These are phyloP conservation scores for Lineolata rhizophorae DNA, from an alignment of 495 filamentous ascomycete species.

Conservation along the genomic window DNA sequence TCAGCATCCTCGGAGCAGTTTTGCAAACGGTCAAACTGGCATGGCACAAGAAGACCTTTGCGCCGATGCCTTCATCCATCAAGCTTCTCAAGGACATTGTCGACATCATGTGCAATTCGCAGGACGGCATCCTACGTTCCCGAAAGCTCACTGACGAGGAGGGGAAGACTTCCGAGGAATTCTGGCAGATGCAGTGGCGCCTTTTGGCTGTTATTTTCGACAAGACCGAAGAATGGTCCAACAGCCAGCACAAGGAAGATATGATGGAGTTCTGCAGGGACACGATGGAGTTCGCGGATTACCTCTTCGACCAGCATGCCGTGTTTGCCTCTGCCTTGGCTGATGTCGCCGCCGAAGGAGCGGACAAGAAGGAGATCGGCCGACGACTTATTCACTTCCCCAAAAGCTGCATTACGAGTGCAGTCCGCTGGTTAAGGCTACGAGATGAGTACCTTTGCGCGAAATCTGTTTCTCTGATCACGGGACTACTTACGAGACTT, in stretches of 20 bases:
- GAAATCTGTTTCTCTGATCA: slow-evolving; percentile 43
- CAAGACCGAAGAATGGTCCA: slow-evolving; percentile 58
- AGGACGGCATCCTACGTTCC: slow-evolving; percentile 56
- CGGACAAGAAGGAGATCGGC: slow-evolving; percentile 13
- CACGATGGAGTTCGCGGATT: slow-evolving; percentile 78
- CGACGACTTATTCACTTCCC: slow-evolving; percentile 34
- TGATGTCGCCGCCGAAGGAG: slow-evolving; percentile 14
- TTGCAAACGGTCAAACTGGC: slow-evolving; percentile 38
- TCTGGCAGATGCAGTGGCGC: slow-evolving; percentile 72
- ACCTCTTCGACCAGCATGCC: slow-evolving; percentile 60
- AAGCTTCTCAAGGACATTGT: slow-evolving; percentile 56
- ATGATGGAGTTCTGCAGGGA: slow-evolving; percentile 89
- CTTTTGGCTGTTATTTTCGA: slow-evolving; percentile 59
- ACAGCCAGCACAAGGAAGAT: slow-evolving; percentile 36
- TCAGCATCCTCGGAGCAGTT: slow-evolving; percentile 34
- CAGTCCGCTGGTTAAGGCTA: slow-evolving; percentile 67
- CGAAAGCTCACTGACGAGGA: slow-evolving; percentile 35
- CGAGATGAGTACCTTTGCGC: slow-evolving; percentile 64
- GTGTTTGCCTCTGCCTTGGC: slow-evolving; percentile 49
- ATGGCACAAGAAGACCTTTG: slow-evolving; percentile 34
- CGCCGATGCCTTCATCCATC: slow-evolving; percentile 44
- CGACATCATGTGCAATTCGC: slow-evolving; percentile 59
- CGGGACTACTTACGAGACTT: slow-evolving; percentile 52
- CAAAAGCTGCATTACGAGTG: slow-evolving; percentile 35
- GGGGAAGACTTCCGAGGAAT: slow-evolving; percentile 36